These are phyloP conservation scores for Populus trichocarpa DNA, from an alignment of 441 rosid genomes.

Conservation along the genomic window DNA sequence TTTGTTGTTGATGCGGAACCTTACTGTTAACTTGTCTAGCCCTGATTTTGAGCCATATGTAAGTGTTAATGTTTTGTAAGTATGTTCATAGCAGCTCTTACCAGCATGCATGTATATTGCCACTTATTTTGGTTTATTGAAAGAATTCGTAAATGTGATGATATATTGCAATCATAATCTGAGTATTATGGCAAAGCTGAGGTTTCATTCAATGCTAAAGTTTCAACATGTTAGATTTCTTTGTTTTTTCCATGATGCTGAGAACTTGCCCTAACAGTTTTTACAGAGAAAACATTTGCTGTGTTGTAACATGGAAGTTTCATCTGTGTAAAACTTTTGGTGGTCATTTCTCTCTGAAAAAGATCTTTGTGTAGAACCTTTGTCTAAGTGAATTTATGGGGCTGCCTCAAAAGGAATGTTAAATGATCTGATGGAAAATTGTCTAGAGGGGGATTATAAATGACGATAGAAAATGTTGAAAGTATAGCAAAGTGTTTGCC, in stretches of 20 bases:
- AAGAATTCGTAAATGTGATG: neutral
- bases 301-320: neutral
- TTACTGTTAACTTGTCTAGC: slow-evolving; percentile 68
- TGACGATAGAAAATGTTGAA: neutral
- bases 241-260: neutral
- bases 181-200: neutral
- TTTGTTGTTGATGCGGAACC: slow-evolving; percentile 76
- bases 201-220: neutral
- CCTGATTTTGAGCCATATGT: slow-evolving; percentile 85
- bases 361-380: neutral
- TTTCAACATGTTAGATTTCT: too few relatives aligned
- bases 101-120: neutral
- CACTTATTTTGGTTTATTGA: neutral
- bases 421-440: neutral
- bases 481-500: neutral
- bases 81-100: neutral
- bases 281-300: neutral
- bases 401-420: neutral
- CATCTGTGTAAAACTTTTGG: neutral
- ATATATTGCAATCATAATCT: neutral
- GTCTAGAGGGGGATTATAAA: neutral
- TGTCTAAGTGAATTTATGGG: neutral
- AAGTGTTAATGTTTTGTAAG: slow-evolving; percentile 32
- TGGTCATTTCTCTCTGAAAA: neutral
- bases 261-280: neutral